Evolutionary conservation across 2,329 filamentous ascomycete genomes (phyloP), one percentile per base, ranked within the genome.

Genomic region (Aspergillus sojae): DNA sequence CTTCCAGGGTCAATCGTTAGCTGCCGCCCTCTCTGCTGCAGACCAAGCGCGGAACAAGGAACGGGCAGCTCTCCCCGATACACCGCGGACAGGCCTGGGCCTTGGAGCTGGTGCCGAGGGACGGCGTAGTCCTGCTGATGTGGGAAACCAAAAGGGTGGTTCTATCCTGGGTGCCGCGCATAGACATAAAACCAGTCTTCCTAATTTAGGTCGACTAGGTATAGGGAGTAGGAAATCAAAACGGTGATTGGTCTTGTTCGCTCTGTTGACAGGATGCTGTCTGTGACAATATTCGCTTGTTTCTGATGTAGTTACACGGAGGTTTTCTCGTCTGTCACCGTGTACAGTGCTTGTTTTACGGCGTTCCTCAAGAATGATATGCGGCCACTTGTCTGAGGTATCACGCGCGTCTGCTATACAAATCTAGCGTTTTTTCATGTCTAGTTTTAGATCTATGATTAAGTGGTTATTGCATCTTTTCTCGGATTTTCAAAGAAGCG

Each of bases 201-300:
- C 89, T 5, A 89, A 91, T 72, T 87, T 93, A 74, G 89, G 90
- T 5, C 83, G 90, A 62, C 78, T 93, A 55, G 90, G 89, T n/a
- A 90, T 90, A 39, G 89, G 91, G 19, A 82, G 88, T 50, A 87
- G 88, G 50, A 87, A 87, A 61, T 72, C 71, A 57, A 81, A 80
- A 67, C 74, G 74, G 54, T 80, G 68, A 77, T 28, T n/a, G n/a
- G 32, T 6, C 5, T 26, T 34, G 4, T 23, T 30, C n/a, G 34
- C 21, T 48, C 6, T 58, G 28, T 26, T 32, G 12, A 21, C 21
- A 21, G 30, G 46, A 53, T 39, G 36, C n/a, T 9, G 56, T 26
- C 55, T 34, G 34, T 11, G 50, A 61, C 23, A 53, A 39, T 48
- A 58, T 32, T 26, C 48, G 19, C 32, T 36, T 41, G 12, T 28